phyloP scores from a whole-genome alignment of 164 flowering plant species.

The Umbilicus rupestris region DNA sequence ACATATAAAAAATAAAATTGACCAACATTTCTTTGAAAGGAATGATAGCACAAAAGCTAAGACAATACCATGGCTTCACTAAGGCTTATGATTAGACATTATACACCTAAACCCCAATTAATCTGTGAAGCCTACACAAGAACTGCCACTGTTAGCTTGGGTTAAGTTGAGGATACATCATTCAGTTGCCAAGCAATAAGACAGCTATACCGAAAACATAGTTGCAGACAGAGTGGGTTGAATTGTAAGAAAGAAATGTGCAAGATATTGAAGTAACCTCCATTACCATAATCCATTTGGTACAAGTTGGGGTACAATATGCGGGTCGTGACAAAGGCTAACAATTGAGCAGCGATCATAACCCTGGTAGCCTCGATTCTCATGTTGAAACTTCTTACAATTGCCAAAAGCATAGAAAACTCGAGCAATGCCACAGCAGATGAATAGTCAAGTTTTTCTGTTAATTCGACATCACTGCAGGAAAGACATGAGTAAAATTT shows the following conservation, averaged over 20 bases:
- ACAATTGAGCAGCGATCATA: constrained; percentile 78
- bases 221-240: background rate
- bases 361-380: constrained; percentile 73
- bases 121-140: no score
- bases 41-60: no score
- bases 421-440: constrained; percentile 77
- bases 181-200: background rate
- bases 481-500: background rate
- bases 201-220: background rate
- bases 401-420: constrained; percentile 45
- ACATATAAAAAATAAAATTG: no score
- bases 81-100: no score
- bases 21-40: no score
- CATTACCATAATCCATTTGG: constrained; percentile 64
- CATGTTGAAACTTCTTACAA: constrained; percentile 54
- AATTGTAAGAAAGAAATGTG: background rate
- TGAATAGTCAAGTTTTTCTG: constrained; percentile 71
- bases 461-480: constrained; percentile 74
- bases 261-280: background rate
- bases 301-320: constrained; percentile 77
- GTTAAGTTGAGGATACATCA: background rate
- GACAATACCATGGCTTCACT: no score
- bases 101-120: no score
- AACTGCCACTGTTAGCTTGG: no score
- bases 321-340: constrained; percentile 78